These are phyloP conservation scores for Alternaria burnsii DNA, from an alignment of 2,329 filamentous ascomycete species.

Conservation along the genomic window DNA sequence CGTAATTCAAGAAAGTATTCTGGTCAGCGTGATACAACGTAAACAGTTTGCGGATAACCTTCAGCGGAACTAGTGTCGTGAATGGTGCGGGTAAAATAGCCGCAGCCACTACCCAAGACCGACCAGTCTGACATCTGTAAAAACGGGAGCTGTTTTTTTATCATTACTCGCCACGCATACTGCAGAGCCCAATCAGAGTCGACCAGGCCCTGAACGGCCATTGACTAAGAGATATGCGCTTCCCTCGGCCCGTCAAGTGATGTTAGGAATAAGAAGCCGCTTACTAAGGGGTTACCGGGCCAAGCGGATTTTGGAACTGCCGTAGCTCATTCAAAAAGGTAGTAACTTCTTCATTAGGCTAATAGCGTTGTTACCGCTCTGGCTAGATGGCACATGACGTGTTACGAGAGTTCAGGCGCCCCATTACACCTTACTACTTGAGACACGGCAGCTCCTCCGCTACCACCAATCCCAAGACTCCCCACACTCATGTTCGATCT, in stretches of 20 bases:
- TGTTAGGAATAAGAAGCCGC: neutral
- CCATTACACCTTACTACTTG: neutral
- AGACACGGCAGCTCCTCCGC: neutral
- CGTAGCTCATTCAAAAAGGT: neutral
- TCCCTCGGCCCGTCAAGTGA: neutral
- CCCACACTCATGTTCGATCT: neutral
- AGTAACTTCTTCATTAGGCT: neutral
- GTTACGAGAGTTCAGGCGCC: neutral
- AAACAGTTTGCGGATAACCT: conserved; percentile 20
- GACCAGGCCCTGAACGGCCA: neutral
- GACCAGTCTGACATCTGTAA: neutral
- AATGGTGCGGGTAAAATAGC: conserved; percentile 1
- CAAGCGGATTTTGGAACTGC: neutral
- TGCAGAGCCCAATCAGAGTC: neutral
- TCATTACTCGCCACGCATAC: neutral
- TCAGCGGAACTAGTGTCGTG: neutral
- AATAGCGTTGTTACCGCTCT: neutral
- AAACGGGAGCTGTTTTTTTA: neutral
- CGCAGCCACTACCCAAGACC: neutral
- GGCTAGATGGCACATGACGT: neutral
- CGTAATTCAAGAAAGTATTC: neutral
- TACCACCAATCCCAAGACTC: neutral
- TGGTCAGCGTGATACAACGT: conserved; percentile 19
- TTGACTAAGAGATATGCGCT: neutral
- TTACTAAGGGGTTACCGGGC: neutral